Conservation (phyloP, 768 basidiomycete genomes). For the Multifurca ochricompacta region DNA sequence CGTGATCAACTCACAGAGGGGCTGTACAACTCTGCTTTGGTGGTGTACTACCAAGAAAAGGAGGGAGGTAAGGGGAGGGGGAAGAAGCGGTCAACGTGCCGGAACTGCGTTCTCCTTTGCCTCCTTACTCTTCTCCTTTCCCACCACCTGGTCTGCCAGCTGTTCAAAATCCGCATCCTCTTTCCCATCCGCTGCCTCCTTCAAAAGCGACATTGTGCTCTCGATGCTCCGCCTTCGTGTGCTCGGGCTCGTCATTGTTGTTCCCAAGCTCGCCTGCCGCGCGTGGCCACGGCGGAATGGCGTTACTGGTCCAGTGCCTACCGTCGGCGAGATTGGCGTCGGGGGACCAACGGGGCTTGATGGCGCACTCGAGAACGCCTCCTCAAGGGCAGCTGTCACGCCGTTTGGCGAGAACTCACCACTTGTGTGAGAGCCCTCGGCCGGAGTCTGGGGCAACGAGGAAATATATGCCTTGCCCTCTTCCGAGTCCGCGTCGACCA, state of each 20-base stretch:
- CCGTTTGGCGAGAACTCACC: conserved; percentile 27
- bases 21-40: not conserved
- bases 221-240: conserved; percentile 87
- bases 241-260: conserved; percentile 92
- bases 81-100: conserved; percentile 12
- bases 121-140: conserved; percentile 12
- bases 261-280: conserved; percentile 80
- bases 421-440: conserved; percentile 31
- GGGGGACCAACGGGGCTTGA: conserved; percentile 22
- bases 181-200: conserved; percentile 83
- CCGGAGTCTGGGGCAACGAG: conserved; percentile 49
- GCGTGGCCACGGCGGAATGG: conserved; percentile 67
- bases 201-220: conserved; percentile 92
- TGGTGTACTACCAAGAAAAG: not conserved
- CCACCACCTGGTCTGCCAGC: conserved; percentile 24
- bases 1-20: not conserved
- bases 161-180: conserved; percentile 31
- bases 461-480: conserved; percentile 55
- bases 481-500: conserved; percentile 73
- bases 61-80: too few species aligned
- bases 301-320: conserved; percentile 23
- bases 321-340: conserved; percentile 23
- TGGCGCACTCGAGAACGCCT: conserved; percentile 25
- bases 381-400: conserved; percentile 28
- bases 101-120: conserved; percentile 19